phyloP scores from a whole-genome alignment of 306 rosid genomes.

The Vigna hirtella region DNA sequence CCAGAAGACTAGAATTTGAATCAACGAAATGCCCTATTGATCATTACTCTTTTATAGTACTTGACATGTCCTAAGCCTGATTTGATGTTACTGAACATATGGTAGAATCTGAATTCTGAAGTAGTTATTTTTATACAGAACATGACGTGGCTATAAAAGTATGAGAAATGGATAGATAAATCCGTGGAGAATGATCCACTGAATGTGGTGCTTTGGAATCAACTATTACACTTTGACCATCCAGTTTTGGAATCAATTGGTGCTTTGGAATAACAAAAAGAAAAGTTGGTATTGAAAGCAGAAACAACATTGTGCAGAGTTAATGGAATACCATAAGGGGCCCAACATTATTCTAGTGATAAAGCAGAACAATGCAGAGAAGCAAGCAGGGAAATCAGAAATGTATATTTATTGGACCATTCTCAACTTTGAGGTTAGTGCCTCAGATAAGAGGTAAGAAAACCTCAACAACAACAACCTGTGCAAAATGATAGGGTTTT shows the following conservation, averaged over 20 bases:
- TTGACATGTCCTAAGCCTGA: background rate
- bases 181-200: background rate
- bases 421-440: constrained; percentile 24
- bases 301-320: constrained; percentile 13
- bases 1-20: constrained; percentile 1
- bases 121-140: background rate
- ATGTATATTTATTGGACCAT: constrained; percentile 18
- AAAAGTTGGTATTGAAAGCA: constrained; percentile 13
- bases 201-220: too few relatives aligned
- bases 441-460: background rate
- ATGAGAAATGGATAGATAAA: constrained; percentile 1
- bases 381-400: constrained; percentile 2
- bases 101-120: background rate
- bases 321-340: constrained; percentile 22
- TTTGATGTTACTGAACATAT: background rate
- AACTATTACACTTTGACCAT: too few relatives aligned
- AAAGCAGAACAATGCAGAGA: background rate
- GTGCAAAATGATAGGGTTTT: background rate
- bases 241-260: too few relatives aligned
- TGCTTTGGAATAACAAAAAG: background rate
- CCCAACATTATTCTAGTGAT: background rate
- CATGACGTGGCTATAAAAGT: background rate
- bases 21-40: background rate
- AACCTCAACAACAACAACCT: constrained; percentile 8
- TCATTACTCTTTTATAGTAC: background rate